A percentile compares a stretch with the other conserved stretches of the same genome.
Conservation (phyloP, 2,329 filamentous ascomycete genomes). For the Allantophomopsis lycopodina region DNA sequence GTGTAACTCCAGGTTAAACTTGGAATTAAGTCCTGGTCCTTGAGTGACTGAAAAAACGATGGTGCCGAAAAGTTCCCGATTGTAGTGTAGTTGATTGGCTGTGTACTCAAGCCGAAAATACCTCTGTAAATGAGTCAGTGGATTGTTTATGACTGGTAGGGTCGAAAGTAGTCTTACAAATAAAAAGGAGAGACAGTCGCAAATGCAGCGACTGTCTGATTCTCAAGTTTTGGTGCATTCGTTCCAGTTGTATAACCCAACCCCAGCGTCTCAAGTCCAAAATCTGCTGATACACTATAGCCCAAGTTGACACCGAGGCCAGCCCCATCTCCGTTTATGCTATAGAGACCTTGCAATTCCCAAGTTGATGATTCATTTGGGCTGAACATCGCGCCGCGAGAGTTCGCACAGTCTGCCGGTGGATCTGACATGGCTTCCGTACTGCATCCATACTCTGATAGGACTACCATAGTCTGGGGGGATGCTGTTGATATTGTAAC, state of each 20-base stretch:
- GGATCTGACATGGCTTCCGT: slow-evolving; percentile 16
- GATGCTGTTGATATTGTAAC: slow-evolving; percentile 23
- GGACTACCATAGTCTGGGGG: slow-evolving; percentile 20
- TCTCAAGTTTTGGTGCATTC: slow-evolving; percentile 6
- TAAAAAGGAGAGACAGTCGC: slow-evolving; percentile 20
- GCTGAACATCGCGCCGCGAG: slow-evolving; percentile 20
- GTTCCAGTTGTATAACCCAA: slow-evolving; percentile 2
- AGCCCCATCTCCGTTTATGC: slow-evolving; percentile 20
- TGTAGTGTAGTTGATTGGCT: slow-evolving; percentile 21
- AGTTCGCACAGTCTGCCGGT: slow-evolving; percentile 19
- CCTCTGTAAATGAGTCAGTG: slow-evolving; percentile 13
- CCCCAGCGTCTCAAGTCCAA: slow-evolving; percentile 2
- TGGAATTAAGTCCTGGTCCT: slow-evolving; percentile 18
- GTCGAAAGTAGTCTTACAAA: slow-evolving; percentile 12
- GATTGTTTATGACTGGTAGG: not conserved
- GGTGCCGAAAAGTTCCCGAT: slow-evolving; percentile 19
- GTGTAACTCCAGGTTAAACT: slow-evolving; percentile 25
- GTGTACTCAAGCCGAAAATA: slow-evolving; percentile 21
- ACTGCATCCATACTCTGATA: slow-evolving; percentile 18
- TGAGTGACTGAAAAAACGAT: slow-evolving; percentile 20
- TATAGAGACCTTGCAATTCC: slow-evolving; percentile 17
- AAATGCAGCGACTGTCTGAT: slow-evolving; percentile 7
- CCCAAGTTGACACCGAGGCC: slow-evolving; percentile 23
- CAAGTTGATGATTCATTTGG: slow-evolving; percentile 20
- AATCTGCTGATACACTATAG: slow-evolving; percentile 11